Evolutionary conservation across 1,139 yeast genomes (phyloP), one percentile per base, ranked within the genome.

Genomic region (Yamadazyma taylorii): DNA sequence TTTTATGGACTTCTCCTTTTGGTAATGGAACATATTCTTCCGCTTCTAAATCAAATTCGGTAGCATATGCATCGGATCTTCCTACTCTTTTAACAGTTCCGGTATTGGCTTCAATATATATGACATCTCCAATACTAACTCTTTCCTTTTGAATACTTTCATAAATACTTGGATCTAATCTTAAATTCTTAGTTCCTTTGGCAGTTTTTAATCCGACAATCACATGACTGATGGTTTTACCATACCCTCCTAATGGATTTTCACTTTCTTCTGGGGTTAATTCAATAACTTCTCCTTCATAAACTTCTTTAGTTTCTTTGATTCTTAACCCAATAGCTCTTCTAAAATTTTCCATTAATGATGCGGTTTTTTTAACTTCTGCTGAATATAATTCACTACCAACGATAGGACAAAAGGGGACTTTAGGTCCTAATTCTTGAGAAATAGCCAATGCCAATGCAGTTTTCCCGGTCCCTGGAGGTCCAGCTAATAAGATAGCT

Each of bases 11-110:
- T 61, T 92, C 99, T 34, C 98, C 98, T 67, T 92, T 92, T 43
- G 99, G 98, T 51, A 92, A 74, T 33, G 98, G 98, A 24, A 94
- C 99, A 60, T 92, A 92, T 63, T 92, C 98, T 67, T 92, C 98
- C 21, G 97, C 97, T 67, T 94, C 98, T 51, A 92, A 73, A 63
- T 92, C 99, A 53, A 90, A 92, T 64, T 92, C 99, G 1, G 98
- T 92, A 28, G 98, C 97, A 58, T 88, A 92, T 0, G 97, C 97
- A 61, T 94, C 98, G 4, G 96, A 86, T 60, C 99, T 79, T 38
- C 99, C 99, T 28, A 94, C 98, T 53, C 98, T 73, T 63, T 92
- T 94, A 36, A 92, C 97, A 3, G 97, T 87, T 28, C 99, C 99
- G 3, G 98, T 92, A 59, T 92, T 92, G 41, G 97, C 86, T 65